A percentile compares a stretch with the other conserved stretches of the same genome.
These are phyloP conservation scores for Cantharellus anzutake DNA, from an alignment of 768 basidiomycete species.

Conservation along the genomic window DNA sequence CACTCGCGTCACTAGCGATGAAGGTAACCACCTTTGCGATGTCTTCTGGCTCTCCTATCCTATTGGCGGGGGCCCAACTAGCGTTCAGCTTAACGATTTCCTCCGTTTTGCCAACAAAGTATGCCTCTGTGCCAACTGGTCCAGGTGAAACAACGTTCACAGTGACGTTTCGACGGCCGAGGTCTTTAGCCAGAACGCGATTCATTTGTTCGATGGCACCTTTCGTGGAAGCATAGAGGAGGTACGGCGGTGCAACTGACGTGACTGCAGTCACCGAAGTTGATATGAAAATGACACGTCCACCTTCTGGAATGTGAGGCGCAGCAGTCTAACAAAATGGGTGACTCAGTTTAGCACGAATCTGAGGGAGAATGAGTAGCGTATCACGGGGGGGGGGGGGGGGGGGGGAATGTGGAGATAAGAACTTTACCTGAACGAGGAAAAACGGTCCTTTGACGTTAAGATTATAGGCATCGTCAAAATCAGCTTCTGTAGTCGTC, in stretches of 20 bases:
- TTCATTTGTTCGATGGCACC: constrained; percentile 38
- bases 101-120: constrained; percentile 34
- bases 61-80: constrained; percentile 26
- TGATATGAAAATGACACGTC: constrained; percentile 39
- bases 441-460: constrained; percentile 46
- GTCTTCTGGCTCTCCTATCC: constrained; percentile 32
- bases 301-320: background rate
- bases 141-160: constrained; percentile 42
- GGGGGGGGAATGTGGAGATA: no score
- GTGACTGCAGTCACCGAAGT: constrained; percentile 29
- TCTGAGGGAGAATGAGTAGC: background rate
- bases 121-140: constrained; percentile 35
- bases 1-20: constrained; percentile 30
- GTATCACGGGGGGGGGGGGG: background rate
- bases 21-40: constrained; percentile 36
- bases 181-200: constrained; percentile 38
- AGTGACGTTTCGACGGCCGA: constrained; percentile 33
- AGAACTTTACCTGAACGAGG: constrained; percentile 21
- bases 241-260: constrained; percentile 26
- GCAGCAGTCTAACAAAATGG: background rate
- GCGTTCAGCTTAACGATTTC: constrained; percentile 27
- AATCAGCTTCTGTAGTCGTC: constrained; percentile 33
- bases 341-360: background rate
- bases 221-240: constrained; percentile 27
- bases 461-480: constrained; percentile 30